These are phyloP conservation scores for Scleroderma bovista DNA, from an alignment of 768 basidiomycete genomes.

Conservation along the genomic window DNA sequence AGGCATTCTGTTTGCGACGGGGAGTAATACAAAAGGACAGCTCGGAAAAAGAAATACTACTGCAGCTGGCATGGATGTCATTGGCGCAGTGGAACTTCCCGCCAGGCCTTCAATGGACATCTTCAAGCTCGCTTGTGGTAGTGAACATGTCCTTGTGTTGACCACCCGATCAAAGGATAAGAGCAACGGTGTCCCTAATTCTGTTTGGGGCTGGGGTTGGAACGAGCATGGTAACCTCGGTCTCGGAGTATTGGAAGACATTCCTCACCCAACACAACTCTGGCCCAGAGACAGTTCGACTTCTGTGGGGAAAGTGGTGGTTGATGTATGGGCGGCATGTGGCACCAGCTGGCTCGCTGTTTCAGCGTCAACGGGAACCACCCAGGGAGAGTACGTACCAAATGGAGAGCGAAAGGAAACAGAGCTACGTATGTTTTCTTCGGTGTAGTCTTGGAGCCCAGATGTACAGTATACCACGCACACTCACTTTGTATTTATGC, in stretches of 20 bases:
- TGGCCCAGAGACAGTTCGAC: constrained; percentile 38
- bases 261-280: constrained; percentile 42
- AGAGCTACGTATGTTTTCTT: too few species aligned
- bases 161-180: constrained; percentile 7
- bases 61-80: constrained; percentile 1
- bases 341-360: constrained; percentile 30
- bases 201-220: constrained; percentile 91
- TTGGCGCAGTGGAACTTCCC: constrained; percentile 15
- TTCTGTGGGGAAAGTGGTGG: constrained; percentile 11
- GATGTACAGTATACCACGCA: too few species aligned
- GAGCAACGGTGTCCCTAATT: constrained; percentile 18
- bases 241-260: constrained; percentile 52
- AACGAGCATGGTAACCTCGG: constrained; percentile 97
- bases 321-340: constrained; percentile 25
- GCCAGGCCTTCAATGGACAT: constrained; percentile 13
- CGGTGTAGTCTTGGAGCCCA: too few species aligned
- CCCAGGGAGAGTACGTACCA: too few species aligned
- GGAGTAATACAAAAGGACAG: constrained; percentile 56
- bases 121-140: constrained; percentile 61
- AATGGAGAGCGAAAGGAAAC: too few species aligned
- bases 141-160: constrained; percentile 71
- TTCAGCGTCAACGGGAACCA: constrained; percentile 12
- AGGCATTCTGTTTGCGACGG: constrained; percentile 42
- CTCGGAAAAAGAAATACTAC: constrained; percentile 40
- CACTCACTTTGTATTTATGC: too few species aligned